phyloP scores from a whole-genome alignment of 1,284 basidiomycete genomes.

The Sporisorium reilianum region DNA sequence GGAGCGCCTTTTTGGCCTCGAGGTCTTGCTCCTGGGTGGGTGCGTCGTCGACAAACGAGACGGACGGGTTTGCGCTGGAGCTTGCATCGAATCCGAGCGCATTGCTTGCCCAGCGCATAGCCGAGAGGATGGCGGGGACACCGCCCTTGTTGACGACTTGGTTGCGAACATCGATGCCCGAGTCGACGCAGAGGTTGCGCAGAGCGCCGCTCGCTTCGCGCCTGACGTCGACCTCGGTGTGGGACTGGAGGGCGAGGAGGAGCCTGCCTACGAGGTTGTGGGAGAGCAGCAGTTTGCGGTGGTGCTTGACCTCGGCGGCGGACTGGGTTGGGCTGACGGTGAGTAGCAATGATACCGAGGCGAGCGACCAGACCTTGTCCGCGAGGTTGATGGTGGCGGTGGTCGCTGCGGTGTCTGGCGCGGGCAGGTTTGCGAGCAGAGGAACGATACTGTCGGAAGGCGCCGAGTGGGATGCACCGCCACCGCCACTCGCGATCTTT shows the following conservation, averaged over 20 bases:
- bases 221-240: slow-evolving; percentile 58
- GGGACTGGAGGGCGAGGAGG: slow-evolving; percentile 52
- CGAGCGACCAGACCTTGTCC: slow-evolving; percentile 66
- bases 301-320: slow-evolving; percentile 51
- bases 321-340: slow-evolving; percentile 40
- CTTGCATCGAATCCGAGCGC: slow-evolving; percentile 43
- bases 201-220: slow-evolving; percentile 65
- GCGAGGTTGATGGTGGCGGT: slow-evolving; percentile 34
- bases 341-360: slow-evolving; percentile 59
- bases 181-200: slow-evolving; percentile 67
- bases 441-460: slow-evolving; percentile 52
- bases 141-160: slow-evolving; percentile 58
- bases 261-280: slow-evolving; percentile 58
- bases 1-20: slow-evolving; percentile 35
- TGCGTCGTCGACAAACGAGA: slow-evolving; percentile 35
- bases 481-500: slow-evolving; percentile 7
- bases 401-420: slow-evolving; percentile 17
- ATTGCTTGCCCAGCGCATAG: slow-evolving; percentile 55
- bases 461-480: background rate
- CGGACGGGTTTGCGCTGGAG: slow-evolving; percentile 14
- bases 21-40: slow-evolving; percentile 41
- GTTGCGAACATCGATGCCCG: slow-evolving; percentile 50
- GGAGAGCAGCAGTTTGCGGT: slow-evolving; percentile 46
- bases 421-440: slow-evolving; percentile 55
- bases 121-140: slow-evolving; percentile 42